Evolutionary conservation across 768 basidiomycete species (phyloP).

Genomic region (Tricholoma matsutake): DNA sequence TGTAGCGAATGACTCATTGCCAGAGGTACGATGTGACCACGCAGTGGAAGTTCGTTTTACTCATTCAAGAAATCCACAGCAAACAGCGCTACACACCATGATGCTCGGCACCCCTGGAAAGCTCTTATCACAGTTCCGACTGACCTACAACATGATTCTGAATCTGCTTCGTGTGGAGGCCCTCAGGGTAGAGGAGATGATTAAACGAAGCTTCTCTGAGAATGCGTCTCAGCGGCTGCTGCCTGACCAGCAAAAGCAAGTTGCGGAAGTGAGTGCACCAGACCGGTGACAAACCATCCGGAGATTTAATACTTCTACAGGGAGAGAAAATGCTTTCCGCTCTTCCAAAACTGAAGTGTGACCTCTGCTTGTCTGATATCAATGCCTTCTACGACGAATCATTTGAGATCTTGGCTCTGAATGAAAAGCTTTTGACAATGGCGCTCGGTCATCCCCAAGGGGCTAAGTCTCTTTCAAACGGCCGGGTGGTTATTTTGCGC

Average conservation of each 20-base stretch:
- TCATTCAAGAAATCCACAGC: slow-evolving; percentile 40
- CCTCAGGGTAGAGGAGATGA: slow-evolving; percentile 97
- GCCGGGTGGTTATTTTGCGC: slow-evolving; percentile 80
- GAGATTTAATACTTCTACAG: slow-evolving; percentile 35
- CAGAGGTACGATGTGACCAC: slow-evolving; percentile 57
- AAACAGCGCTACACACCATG: slow-evolving; percentile 76
- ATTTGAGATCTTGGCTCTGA: slow-evolving; percentile 55
- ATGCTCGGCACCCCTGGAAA: slow-evolving; percentile 93
- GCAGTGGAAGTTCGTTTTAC: neutral
- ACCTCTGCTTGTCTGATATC: slow-evolving; percentile 70
- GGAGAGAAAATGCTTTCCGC: slow-evolving; percentile 64
- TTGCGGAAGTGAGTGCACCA: slow-evolving; percentile 62
- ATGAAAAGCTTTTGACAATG: slow-evolving; percentile 59
- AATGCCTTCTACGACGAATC: slow-evolving; percentile 73
- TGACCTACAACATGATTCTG: slow-evolving; percentile 99
- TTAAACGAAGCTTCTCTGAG: slow-evolving; percentile 98
- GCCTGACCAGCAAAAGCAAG: slow-evolving; percentile 90
- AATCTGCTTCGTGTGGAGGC: slow-evolving; percentile 96
- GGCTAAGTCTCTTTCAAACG: slow-evolving; percentile 61
- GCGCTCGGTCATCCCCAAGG: slow-evolving; percentile 62
- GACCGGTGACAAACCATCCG: neutral
- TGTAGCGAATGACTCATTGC: slow-evolving; percentile 75
- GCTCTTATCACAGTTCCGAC: slow-evolving; percentile 91
- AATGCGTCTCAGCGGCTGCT: slow-evolving; percentile 90
- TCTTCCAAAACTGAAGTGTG: slow-evolving; percentile 65